Percentiles rank a stretch among this genome's conserved stretches.
phyloP scores from a whole-genome alignment of 345 rosid genomes.

The Ailanthus altissimus region DNA sequence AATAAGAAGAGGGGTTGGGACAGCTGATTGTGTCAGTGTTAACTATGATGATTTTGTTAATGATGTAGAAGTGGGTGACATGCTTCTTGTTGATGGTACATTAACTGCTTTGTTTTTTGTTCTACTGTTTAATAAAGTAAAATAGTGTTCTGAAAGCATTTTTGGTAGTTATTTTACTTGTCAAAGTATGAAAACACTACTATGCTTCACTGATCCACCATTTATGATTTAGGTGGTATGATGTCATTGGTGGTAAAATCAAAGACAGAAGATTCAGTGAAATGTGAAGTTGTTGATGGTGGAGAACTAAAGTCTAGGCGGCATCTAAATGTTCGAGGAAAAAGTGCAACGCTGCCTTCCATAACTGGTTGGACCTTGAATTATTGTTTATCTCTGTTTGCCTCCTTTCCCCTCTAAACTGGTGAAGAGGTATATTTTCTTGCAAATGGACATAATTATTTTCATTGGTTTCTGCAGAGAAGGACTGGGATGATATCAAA shows the following conservation, averaged over 20 bases:
- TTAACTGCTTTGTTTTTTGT: constrained; percentile 4
- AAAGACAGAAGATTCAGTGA: constrained; percentile 92
- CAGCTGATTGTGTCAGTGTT: constrained; percentile 84
- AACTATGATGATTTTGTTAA: constrained; percentile 96
- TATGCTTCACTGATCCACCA: constrained; percentile 19
- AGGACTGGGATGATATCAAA: constrained; percentile 99
- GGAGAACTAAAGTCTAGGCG: constrained; percentile 99
- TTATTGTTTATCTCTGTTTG: constrained; percentile 4
- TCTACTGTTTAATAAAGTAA: background rate
- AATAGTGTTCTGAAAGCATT: background rate
- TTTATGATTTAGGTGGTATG: constrained; percentile 80
- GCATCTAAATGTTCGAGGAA: constrained; percentile 95
- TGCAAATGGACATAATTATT: constrained; percentile 15
- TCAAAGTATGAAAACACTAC: background rate
- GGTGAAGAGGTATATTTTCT: background rate
- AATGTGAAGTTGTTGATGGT: constrained; percentile 95
- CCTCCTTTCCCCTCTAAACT: background rate
- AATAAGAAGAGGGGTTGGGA: constrained; percentile 83
- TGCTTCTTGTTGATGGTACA: constrained; percentile 99
- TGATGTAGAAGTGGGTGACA: constrained; percentile 92
- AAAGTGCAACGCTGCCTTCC: constrained; percentile 97
- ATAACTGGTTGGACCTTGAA: constrained; percentile 65
- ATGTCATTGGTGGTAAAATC: constrained; percentile 90
- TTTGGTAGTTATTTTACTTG: background rate
- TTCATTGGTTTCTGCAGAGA: constrained; percentile 53